Evolutionary conservation across 139 green algal species (phyloP), one percentile per base, ranked within the genome.

Genomic region (Picochlorum costavermella): DNA sequence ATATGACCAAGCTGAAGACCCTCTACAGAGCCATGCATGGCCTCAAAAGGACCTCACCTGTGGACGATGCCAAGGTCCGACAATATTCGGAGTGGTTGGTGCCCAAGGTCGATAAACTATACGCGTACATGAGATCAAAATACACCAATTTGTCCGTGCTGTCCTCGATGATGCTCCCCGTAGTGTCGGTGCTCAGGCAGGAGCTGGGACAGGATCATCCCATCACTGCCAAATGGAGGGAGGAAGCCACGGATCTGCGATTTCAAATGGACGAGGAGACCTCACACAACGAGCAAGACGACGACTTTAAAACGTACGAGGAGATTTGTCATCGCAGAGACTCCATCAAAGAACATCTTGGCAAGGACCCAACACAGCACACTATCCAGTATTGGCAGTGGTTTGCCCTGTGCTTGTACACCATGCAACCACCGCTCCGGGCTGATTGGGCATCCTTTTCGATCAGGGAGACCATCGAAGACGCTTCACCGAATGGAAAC

Each of bases 371-470:
- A 49, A 12, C 43, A 49, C 10, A 49, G 20, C 20, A 23, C 43
- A 49, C 43, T 1, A 49, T 12, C 11, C 43, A 49, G 43, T 49
- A 49, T 12, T 49, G 43, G 43, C 43, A 49, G 12, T 49, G 43
- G 43, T 49, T 49, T 49, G 43, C 43, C 43, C 43, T 49, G 43
- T 49, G 43, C 43, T 49, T 49, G 43, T 49, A 49, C 43, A 49
- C 43, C 43, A 49, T 49, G 43, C 43, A 49, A 12, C 43, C 43
- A 49, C 43, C 43, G 43, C 43, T 49, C 43, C 43, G 43, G 1
- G 43, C 43, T 1, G 43, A 49, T 1, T 49, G 43, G 43, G 43
- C 43, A n/a, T n/a, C n/a, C n/a, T n/a, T n/a, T n/a, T n/a, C n/a
- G n/a, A n/a, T n/a, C n/a, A n/a, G 13, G 13, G 45, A 50, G 13